Base-by-base conservation (phyloP, 768 basidiomycete genomes). In the Tulasnella sp. region DNA sequence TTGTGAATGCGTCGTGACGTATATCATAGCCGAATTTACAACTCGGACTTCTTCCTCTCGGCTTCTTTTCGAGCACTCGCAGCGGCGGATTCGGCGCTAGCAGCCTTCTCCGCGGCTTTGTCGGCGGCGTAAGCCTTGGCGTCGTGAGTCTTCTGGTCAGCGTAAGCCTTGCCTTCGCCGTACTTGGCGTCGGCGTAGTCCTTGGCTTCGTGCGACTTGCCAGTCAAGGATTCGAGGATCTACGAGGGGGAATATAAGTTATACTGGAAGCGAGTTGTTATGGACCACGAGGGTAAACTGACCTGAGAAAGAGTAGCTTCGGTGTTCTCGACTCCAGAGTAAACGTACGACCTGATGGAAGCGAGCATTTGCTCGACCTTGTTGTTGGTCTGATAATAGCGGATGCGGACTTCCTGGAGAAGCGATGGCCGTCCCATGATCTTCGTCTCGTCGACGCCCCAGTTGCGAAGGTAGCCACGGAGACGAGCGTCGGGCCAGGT, bases 401-500 rank as follows among this genome's bases (percentile, higher is more conserved):
- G 73, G 77, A 80, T 80, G 76, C 81, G 79, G 44, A 80, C 78
- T 73, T 82, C 80, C 73, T 82, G 79, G 36, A 98, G 84, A 22
- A 97, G 85, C n/a, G 89, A 89, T 0, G 91, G 87, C 40, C 94
- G 87, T 34, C 72, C 42, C 11, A 81, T 76, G 47, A 92, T 82
- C 65, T 83, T 82, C n/a, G 83, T 83, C 76, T 95, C 93, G 74
- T 84, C 82, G 35, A 96, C 77, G 65, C 90, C 90, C 75, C 86
- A 85, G 77, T 91, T 87, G 59, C 94, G 86, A 22, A 98, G 85
- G 80, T 92, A 97, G 1, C 91, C 94, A 62, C 95, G 89, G 34
- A 98, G 87, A 37, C 95, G 86, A 3, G 95, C 92, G 77, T 98
- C 95, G 14, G 93, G 92, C 96, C 96, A 98, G 11, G 86, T 84